Base-by-base conservation (phyloP, 73 alveolate species). In the Paramecium biaurelia region DNA sequence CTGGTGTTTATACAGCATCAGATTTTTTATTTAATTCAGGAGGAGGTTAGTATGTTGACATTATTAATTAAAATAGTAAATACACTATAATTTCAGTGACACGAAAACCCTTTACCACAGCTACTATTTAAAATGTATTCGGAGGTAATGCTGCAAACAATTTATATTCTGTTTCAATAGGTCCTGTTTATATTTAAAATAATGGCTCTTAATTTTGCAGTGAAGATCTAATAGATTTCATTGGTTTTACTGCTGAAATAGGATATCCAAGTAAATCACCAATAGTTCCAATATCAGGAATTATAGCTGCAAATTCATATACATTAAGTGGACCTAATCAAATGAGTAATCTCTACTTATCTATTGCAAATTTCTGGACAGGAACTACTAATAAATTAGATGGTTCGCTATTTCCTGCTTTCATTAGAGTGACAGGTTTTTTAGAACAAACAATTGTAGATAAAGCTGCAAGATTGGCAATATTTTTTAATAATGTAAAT, bases 361-460 rank as follows among this genome's bases (percentile, higher is more conserved):
- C 90, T 20, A 45, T 79, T 32, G 74, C 43, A 8, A 79, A 79
- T 79, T 79, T 43, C 35, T 79, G 90, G 90, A 79, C 90, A 9
- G 72, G 90, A 8, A 79, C 70, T 11, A 47, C 90, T 5, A 5
- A 11, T 2, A 42, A 79, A 38, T 45, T 79, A 45, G 74, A 79
- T 79, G 90, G 90, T 20, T 11, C 70, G 2, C 5, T 8, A 0
- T 79, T 79, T 41, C 90, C 90, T 24, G 90, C 90, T 23, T 79
- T 79, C 18, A 79, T 79, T 20, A 79, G 90, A 79, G 56, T 79
- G 7, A 79, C 90, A 2, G 90, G 90, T n/a, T 43, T 26, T 10
- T 24, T 79, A 8, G 74, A 79, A 21, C 47, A 79, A 47, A 1
- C 56, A 10, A 24, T 30, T 11, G 90, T 79, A 9, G 42, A 79